Evolutionary conservation across 2,329 filamentous ascomycete genomes (phyloP), one percentile per base, ranked within the genome.

Genomic region (Dothistroma septosporum): DNA sequence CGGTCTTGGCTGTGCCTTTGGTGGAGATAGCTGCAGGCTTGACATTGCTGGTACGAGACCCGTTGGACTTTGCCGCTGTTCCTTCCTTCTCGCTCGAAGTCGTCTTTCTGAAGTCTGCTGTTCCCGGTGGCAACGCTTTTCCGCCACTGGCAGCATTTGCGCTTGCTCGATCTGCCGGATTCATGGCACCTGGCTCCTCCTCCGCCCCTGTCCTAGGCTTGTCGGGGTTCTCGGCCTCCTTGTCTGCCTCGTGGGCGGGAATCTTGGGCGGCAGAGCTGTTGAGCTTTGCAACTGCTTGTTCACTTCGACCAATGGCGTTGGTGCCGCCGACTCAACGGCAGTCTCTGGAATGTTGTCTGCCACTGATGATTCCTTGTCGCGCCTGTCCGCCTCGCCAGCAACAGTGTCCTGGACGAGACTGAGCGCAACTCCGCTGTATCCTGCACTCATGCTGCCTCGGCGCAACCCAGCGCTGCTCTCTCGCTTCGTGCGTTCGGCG

Each of bases 131-230:
- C 21, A 76, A 68, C 22, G 72, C 75, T 44, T 74, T 65, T n/a
- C 74, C 75, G 35, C 72, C 76, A 52, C 75, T 74, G 14, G 78
- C 73, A 41, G 72, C 69, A 53, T 65, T 68, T 65, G 73, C 72
- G 41, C 72, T 73, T 46, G 75, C 75, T 4, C 74, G 72, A 41
- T 77, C 73, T 33, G 75, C 73, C 6, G 78, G 76, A 67, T 76
- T 77, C 69, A 77, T 70, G 9, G 68, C 62, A 11, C 69, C 73
- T 12, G 76, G 71, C 60, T 74, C 69, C 55, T 80, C 79, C 67
- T 79, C 74, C 1, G 68, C 78, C 35, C 70, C 76, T 21, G 77
- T 76, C 10, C 72, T 72, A 58, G 68, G 68, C 69, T 80, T 80
- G 68, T 81, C 78, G 24, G 76, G 77, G 50, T 78, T 78, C 12